Evolutionary conservation across 2,329 filamentous ascomycete genomes (phyloP), one percentile per base, ranked within the genome.

Genomic region (Fusarium paranaense): DNA sequence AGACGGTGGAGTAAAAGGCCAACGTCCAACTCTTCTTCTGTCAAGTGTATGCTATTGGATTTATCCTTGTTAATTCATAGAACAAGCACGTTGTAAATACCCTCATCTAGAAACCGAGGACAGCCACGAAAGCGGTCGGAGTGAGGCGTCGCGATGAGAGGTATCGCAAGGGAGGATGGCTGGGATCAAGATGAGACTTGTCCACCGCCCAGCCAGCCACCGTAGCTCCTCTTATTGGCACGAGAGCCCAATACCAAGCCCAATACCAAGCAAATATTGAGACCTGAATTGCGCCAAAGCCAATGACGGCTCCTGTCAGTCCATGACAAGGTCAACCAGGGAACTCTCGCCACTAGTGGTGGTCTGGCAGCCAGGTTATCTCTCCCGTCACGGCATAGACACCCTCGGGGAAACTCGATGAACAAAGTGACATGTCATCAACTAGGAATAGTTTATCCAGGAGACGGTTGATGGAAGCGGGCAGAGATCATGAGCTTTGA

Each of bases 241-340:
- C 30, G 22, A 16, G 25, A 27, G 30, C 1, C 67, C 71, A 74
- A 71, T 59, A 60, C 59, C 22, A 58, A 27, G 30, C 1, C 67
- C 71, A 74, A 71, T 59, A 60, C 59, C 22, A 58, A 64, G 37
- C 63, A 22, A 52, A 52, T 30, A 22, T 35, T 9, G 30, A 57
- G 35, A n/a, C 50, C 52, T 42, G 40, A 52, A 73, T 64, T 57
- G 69, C 22, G 25, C 58, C 37, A 61, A 68, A 64, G 30, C 37
- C 45, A 64, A 61, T 65, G 60, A 38, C 33, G 64, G 33, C 52
- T 66, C 52, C 40, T 73, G 50, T 42, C 20, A 37, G 58, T 72
- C 71, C 67, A 73, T 73, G 67, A 71, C 71, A 68, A 54, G 47
- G 11, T 20, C 27, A 54, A 54, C 27, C 11, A 32, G 18, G n/a